Base-by-base conservation (phyloP, 192 early-diverging fungal species). In the Coemansia sp. region DNA sequence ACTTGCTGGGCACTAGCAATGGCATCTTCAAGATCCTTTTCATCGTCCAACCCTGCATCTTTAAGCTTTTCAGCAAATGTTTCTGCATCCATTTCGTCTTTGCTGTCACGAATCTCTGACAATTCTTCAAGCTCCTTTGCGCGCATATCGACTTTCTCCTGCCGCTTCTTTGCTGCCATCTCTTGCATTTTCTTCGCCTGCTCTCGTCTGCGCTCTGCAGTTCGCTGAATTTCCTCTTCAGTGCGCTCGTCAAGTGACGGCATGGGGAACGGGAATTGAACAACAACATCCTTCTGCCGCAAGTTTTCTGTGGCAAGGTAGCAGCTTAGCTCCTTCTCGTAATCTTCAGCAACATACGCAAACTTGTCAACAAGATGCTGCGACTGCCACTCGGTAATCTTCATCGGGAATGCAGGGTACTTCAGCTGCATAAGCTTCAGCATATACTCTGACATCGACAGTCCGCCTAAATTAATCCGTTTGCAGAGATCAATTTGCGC, bases 401-500 rank as follows among this genome's bases (percentile, higher is more conserved):
- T 91, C 63, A 84, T 83, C 0, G 94, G 94, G 46, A 94, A 93
- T 1, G 83, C 86, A 0, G 93, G 87, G 58, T 94, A 96, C 61
- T 96, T 96, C 35, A 89, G 81, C 70, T 94, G 91, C 78, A 94
- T 75, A 2, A 94, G 80, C 62, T 89, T 90, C 30, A 90, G 73
- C 87, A 96, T 76, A 49, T 86, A 91, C 20, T 93, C 90, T 9
- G 86, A 84, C 39, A 88, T 80, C 53, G 86, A 68, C 16, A 75
- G 66, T 1, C 92, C 91, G 51, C 94, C 92, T 65, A 90, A 87
- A 15, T 86, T 82, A 19, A 96, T 82, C 20, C 94, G 83, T 75
- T 90, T 89, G 59, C 84, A 79, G 19, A 85, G 80, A 23, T 87
- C 82, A 6, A 86, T 61, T 13, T 81, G 63, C 3, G 81, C 81